These are phyloP conservation scores for Sugiyamaella pinicola DNA, from an alignment of 1,139 yeast species.

Conservation along the genomic window DNA sequence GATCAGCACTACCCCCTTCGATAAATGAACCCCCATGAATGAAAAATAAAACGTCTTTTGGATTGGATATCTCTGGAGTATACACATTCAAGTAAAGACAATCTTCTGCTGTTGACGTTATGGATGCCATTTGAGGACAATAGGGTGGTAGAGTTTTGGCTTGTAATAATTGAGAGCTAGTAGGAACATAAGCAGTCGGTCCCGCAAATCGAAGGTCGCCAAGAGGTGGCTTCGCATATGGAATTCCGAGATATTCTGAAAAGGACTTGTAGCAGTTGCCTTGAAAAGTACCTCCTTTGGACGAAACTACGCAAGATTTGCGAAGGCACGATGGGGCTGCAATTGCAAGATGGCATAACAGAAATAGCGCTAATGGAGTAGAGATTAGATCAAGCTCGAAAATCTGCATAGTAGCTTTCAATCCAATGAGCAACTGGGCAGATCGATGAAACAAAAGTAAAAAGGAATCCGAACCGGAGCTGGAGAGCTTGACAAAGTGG, in stretches of 20 bases:
- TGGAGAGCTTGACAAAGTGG: no score
- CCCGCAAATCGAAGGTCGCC: constrained; percentile 12
- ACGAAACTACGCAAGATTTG: not conserved
- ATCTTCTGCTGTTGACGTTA: constrained; percentile 30
- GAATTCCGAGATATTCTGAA: constrained; percentile 15
- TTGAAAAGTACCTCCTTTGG: constrained; percentile 5
- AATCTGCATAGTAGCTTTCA: not conserved
- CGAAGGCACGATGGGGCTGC: not conserved
- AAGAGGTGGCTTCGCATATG: constrained; percentile 13
- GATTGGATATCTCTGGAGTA: constrained; percentile 26
- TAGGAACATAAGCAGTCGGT: constrained; percentile 3
- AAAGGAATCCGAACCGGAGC: no score
- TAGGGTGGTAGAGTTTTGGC: constrained; percentile 14
- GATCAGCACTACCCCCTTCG: constrained; percentile 40
- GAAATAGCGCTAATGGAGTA: not conserved
- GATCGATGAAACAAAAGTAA: no score
- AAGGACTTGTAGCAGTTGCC: constrained; percentile 6
- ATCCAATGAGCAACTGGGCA: no score
- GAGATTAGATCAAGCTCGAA: not conserved
- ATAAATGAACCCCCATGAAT: constrained; percentile 46
- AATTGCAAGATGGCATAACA: not conserved
- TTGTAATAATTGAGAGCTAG: not conserved
- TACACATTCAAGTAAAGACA: constrained; percentile 38
- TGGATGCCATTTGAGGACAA: constrained; percentile 33
- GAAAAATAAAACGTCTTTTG: constrained; percentile 41